Evolutionary conservation across 768 basidiomycete species (phyloP).

Genomic region (Trametes gibbosa): DNA sequence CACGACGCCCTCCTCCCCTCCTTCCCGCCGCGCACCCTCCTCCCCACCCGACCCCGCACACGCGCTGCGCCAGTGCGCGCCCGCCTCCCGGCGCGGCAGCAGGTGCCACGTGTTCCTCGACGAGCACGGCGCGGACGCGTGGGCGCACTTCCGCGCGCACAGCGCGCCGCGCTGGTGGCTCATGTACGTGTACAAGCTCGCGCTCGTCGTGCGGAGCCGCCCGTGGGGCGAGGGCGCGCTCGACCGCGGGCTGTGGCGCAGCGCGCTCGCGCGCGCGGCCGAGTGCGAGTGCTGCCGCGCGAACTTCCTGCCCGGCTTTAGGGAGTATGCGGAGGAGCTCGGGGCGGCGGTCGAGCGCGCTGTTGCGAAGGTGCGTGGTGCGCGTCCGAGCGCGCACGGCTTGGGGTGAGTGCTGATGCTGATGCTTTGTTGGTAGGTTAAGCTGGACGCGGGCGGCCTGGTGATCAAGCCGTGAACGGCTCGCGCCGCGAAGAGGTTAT

Average conservation of each 20-base stretch:
- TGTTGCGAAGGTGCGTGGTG: background rate
- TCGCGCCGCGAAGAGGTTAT: too few relatives aligned
- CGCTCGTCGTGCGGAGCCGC: slow-evolving; percentile 12
- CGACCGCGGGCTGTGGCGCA: slow-evolving; percentile 12
- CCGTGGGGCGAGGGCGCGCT: slow-evolving; percentile 15
- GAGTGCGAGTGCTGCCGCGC: slow-evolving; percentile 17
- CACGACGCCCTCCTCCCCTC: background rate
- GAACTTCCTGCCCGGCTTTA: slow-evolving; percentile 8
- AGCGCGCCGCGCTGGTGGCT: slow-evolving; percentile 18
- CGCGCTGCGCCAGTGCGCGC: slow-evolving; percentile 1
- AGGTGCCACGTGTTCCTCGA: slow-evolving; percentile 16
- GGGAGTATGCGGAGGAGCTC: slow-evolving; percentile 13
- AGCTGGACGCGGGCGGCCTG: background rate
- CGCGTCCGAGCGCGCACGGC: too few relatives aligned
- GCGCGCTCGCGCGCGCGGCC: slow-evolving; percentile 9
- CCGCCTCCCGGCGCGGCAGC: background rate
- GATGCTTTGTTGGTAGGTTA: background rate
- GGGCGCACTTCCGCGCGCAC: slow-evolving; percentile 15
- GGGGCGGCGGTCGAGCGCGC: slow-evolving; percentile 3
- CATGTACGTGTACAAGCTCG: slow-evolving; percentile 13
- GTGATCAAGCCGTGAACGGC: background rate
- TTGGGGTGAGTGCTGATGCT: background rate
- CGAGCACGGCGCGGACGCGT: slow-evolving; percentile 10
- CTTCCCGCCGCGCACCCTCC: slow-evolving; percentile 1
- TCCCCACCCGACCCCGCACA: slow-evolving; percentile 2